Base-by-base conservation (phyloP, 768 basidiomycete genomes). In the Mycena leptocephala region DNA sequence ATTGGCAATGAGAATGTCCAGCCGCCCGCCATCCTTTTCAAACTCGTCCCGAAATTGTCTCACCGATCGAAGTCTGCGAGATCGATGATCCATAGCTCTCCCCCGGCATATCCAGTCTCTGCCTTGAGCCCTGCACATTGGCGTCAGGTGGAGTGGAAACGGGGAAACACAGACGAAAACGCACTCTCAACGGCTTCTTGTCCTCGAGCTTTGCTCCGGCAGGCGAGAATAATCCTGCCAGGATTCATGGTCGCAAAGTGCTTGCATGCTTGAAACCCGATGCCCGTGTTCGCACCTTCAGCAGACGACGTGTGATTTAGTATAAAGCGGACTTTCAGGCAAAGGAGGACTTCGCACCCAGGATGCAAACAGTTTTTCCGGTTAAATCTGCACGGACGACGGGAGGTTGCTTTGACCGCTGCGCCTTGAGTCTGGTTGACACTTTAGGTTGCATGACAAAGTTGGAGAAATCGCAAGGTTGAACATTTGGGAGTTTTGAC, bases 241-340 rank as follows among this genome's bases (percentile, higher is more conserved):
- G 65, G 43, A 20, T 51, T 66, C 65, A 66, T 66, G 9, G 11
- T 33, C 3, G 65, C 65, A 48, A 66, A 66, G 22, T 66, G 43
- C 59, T 26, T 30, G 16, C 56, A 87, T 87, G 88, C 85, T 75
- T 90, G 89, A 46, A 89, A 85, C 2, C 90, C 90, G 5, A 91
- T 70, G 5, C 90, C 92, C n/a, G 84, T 84, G 76, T 93, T 93
- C 6, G 91, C 89, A 37, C 72, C 72, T 30, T 58, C 26, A 55
- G 18, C n/a, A 28, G 14, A n/a, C 9, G 6, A 10, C 8, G 10
- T 7, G 32, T 22, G 20, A 56, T 4, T 43, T n/a, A 59, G 24
- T 2, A 0, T 32, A 28, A 6, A 20, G 10, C 32, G 26, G 41
- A n/a, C 2, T 59, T 22, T 20, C 16, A 18, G 30, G n/a, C 28